Evolutionary conservation across 169 alveolate genomes (phyloP), one percentile per base, ranked within the genome.

Genomic region (Cryptosporidium andersoni): DNA sequence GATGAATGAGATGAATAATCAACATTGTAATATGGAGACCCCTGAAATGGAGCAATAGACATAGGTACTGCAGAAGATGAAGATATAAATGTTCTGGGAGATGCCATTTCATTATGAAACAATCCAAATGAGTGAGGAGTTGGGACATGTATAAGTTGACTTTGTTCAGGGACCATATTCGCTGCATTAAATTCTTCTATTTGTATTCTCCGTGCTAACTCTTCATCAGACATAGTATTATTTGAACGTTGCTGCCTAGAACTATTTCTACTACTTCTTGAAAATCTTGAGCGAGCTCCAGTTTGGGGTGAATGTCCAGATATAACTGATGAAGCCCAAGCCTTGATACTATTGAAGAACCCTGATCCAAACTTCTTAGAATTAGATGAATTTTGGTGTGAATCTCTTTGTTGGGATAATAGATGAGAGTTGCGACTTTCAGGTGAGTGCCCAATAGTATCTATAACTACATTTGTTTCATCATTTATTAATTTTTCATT

Each of bases 131-230:
- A 4, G 14, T 74, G 16, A 9, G n/a, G 7, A 25, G 80, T 14
- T n/a, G 85, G 74, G 36, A 56, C 16, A 43, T 25, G 16, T 9
- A 51, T 25, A 39, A 4, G 2, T 8, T 42, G 4, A 25, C 42
- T 63, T 4, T 12, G 12, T n/a, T 34, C 11, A 56, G 47, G 39
- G 6, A 58, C 5, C 4, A 25, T 37, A 9, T 40, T 64, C 16
- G 42, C 34, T 8, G 4, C 45, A 37, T 47, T 74, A 9, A 74
- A 58, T 25, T 74, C 85, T 48, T 74, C 85, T 16, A 74, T 39
- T 40, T 74, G 85, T 11, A 74, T 74, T 39, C 85, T 74, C 48
- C 85, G 55, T 48, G 85, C 85, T 43, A 74, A 63, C 51, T 74
- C 85, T 12, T 74, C 85, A 60, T 74, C 85, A 5, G 81, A 51